Base-by-base conservation (phyloP, 2,329 filamentous ascomycete species). In the Capronia americana region DNA sequence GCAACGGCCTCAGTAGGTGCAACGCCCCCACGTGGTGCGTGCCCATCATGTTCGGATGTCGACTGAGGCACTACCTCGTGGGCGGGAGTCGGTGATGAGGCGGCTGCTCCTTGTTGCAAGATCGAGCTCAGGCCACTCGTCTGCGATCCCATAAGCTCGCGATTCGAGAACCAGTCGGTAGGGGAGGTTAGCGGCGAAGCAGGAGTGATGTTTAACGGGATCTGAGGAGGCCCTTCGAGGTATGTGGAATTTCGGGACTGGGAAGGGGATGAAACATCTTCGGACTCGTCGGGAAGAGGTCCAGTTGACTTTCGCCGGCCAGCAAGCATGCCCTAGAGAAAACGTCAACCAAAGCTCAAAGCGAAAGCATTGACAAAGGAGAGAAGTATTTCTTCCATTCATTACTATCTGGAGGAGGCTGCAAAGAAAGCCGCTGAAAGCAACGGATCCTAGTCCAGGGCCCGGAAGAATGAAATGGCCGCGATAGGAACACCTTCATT, bases 151-250 rank as follows among this genome's bases (percentile, higher is more conserved):
- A 41, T 44, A 20, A 61, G 55, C 28, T 62, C 65, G 20, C 65
- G 57, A 6, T 61, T 65, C 5, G 68, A 61, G 24, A 70, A 70
- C 68, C 68, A 70, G 63, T 70, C 65, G n/a, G 61, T 61, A 12
- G 68, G 59, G 17, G 63, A 66, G 7, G 56, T 57, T 34, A 55
- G 53, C 28, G 53, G 53, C 26, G 53, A 55, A 12, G 53, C 53
- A 23, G 68, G 68, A 5, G 68, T 68, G 38, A 68, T 62, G 24
- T 41, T 70, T 17, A 70, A 51, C 30, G 68, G 68, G 57, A 70
- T 64, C 50, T 65, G 68, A 11, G 68, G 68, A 23, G 65, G 60
- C n/a, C 57, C 63, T 30, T 70, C 65, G 20, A 65, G 53, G 54
- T 48, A 63, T 69, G 61, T 63, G 54, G 66, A 56, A 54, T 65